Evolutionary conservation across 2,329 filamentous ascomycete species (phyloP).

Genomic region (Xylaria sp.): DNA sequence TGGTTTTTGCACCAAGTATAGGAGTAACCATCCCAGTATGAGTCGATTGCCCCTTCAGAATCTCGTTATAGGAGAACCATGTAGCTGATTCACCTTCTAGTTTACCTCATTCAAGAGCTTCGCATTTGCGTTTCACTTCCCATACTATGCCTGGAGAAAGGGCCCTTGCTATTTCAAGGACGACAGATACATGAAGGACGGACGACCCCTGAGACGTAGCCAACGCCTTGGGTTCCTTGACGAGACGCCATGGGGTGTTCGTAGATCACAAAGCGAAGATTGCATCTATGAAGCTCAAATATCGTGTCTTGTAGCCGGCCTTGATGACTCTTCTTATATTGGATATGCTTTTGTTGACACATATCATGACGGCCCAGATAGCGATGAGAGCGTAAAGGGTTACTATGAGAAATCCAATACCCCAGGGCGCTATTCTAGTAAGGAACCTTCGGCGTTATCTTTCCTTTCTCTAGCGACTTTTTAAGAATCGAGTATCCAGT

Average conservation of each 20-base stretch:
- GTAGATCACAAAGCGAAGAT: not conserved
- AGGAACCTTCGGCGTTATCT: not conserved
- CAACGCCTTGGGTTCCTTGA: slow-evolving; percentile 27
- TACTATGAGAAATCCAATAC: slow-evolving; percentile 19
- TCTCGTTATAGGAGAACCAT: not conserved
- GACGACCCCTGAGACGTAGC: slow-evolving; percentile 14
- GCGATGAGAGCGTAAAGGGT: slow-evolving; percentile 15
- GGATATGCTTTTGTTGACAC: slow-evolving; percentile 24
- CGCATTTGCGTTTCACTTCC: slow-evolving; percentile 26
- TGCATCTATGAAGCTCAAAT: slow-evolving; percentile 30
- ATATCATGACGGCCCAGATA: slow-evolving; percentile 21
- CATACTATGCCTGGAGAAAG: slow-evolving; percentile 30
- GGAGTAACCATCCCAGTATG: slow-evolving; percentile 21
- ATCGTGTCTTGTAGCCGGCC: slow-evolving; percentile 21
- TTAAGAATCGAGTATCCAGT: not conserved
- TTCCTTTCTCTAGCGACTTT: not conserved
- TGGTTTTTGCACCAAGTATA: slow-evolving; percentile 19
- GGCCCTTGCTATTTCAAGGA: slow-evolving; percentile 4
- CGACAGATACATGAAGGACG: slow-evolving; percentile 11
- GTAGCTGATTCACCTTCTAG: slow-evolving; percentile 11
- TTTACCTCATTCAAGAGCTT: slow-evolving; percentile 22
- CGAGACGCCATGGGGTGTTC: slow-evolving; percentile 13
- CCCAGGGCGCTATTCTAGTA: slow-evolving; percentile 8
- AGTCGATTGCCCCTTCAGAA: not conserved
- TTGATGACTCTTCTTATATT: slow-evolving; percentile 28